Base-by-base conservation (phyloP, 2,329 filamentous ascomycete species). In the Nothopassalora personata region DNA sequence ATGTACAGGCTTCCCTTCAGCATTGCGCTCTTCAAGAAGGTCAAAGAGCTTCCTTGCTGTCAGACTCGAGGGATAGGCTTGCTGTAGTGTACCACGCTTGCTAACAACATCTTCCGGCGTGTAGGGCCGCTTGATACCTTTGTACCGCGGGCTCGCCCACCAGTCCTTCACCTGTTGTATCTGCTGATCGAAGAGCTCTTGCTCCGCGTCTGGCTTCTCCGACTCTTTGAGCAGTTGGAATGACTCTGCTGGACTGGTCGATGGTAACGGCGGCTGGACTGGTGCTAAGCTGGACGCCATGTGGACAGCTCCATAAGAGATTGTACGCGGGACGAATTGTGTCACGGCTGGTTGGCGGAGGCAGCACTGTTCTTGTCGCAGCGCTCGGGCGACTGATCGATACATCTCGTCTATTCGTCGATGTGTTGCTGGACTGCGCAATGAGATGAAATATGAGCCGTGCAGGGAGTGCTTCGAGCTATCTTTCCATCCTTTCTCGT, bases 11-110 rank as follows among this genome's bases (percentile, higher is more conserved):
- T 96, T 83, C 62, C 91, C 91, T 68, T 88, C 85, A 43, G 87
- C 83, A 49, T 85, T 83, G 64, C 89, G 83, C 76, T 95, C 87
- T 64, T 88, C 87, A 57, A 99, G 80, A 66, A 97, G 76, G 73
- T 95, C 88, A 77, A 96, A 99, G 5, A 99, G 83, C 77, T 99
- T 97, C 71, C 90, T 83, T 0, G 93, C 94, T 90, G 96, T 97
- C 62, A 96, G 78, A 13, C 91, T 97, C 77, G 91, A 96, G 0
- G 94, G 90, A 67, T 97, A 97, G 53, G 83, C 85, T 72, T 96
- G 90, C 70, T 90, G 86, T 66, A 97, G 83, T 6, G 91, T 87
- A 9, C 94, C 94, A 62, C 94, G 83, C 80, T 97, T 97, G 75
- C 88, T 91, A 62, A 96, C 93, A 5, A 99, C 88, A 77, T 96